Evolutionary conservation across 1,284 basidiomycete genomes (phyloP).

Genomic region (Agroathelia rolfsii): DNA sequence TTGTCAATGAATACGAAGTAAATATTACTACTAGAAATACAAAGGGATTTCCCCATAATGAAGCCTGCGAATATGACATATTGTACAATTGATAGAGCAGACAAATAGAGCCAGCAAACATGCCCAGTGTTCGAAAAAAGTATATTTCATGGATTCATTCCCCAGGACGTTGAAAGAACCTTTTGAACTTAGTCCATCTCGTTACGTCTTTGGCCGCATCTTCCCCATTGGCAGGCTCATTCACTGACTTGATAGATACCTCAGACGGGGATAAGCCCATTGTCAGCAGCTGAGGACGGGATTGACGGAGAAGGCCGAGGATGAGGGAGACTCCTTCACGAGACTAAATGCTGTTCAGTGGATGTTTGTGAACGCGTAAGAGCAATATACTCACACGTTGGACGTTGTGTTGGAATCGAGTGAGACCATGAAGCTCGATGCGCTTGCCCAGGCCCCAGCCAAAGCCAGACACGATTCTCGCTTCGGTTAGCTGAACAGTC

Average conservation of each 20-base stretch:
- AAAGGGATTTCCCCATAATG: too few relatives aligned
- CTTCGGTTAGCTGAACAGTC: constrained; percentile 71
- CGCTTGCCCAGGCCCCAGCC: constrained; percentile 76
- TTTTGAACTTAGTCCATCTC: too few relatives aligned
- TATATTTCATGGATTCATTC: too few relatives aligned
- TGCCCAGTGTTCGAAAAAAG: too few relatives aligned
- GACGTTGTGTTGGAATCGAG: constrained; percentile 68
- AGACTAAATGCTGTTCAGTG: constrained; percentile 39
- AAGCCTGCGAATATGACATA: too few relatives aligned
- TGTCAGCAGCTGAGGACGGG: constrained; percentile 60
- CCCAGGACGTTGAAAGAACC: too few relatives aligned
- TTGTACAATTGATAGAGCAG: too few relatives aligned
- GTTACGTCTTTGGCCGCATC: too few relatives aligned
- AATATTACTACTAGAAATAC: too few relatives aligned
- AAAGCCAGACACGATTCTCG: constrained; percentile 64
- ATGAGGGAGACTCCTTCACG: constrained; percentile 73
- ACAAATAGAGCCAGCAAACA: too few relatives aligned
- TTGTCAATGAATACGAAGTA: too few relatives aligned
- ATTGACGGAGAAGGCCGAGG: constrained; percentile 63
- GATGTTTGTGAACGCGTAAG: constrained; percentile 7
- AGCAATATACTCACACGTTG: constrained; percentile 43
- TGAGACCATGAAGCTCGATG: constrained; percentile 70
- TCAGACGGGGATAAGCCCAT: constrained; percentile 33
- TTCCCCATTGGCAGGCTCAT: too few relatives aligned
- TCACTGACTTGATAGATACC: constrained; percentile 19